Evolutionary conservation across 2,329 filamentous ascomycete genomes (phyloP).

Genomic region (Trichoderma pleuroti): DNA sequence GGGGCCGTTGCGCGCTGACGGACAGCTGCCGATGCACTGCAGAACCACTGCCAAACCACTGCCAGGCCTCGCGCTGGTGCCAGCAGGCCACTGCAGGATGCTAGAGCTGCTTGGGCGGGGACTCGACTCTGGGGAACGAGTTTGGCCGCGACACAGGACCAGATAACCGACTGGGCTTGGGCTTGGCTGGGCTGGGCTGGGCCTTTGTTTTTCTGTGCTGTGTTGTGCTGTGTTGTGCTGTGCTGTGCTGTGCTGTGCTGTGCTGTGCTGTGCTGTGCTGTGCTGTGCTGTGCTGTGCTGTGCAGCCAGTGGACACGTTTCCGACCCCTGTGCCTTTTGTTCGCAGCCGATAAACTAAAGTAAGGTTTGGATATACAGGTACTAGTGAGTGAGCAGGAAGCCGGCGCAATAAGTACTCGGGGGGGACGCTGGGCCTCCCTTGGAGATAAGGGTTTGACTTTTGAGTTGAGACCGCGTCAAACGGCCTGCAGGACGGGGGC

Average conservation of each 20-base stretch:
- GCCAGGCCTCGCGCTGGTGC: conserved; percentile 13
- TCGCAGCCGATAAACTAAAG: background rate
- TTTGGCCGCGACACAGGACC: conserved; percentile 1
- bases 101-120: background rate
- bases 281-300: too few relatives aligned
- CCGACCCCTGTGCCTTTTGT: conserved; percentile 5
- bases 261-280: background rate
- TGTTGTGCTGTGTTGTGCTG: too few relatives aligned
- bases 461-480: conserved; percentile 2
- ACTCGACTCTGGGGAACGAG: conserved; percentile 5
- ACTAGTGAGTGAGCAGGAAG: background rate
- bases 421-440: conserved; percentile 1
- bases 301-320: background rate
- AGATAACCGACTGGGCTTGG: background rate
- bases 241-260: too few relatives aligned
- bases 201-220: background rate
- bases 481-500: background rate
- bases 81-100: conserved; percentile 5
- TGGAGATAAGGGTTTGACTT: conserved; percentile 1
- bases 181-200: background rate
- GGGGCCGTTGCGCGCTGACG: background rate
- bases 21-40: conserved; percentile 1
- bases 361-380: conserved; percentile 1
- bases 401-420: conserved; percentile 10
- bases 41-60: background rate